Conservation (phyloP, 2,329 filamentous ascomycete species). For the Talaromyces albobiverticillius region DNA sequence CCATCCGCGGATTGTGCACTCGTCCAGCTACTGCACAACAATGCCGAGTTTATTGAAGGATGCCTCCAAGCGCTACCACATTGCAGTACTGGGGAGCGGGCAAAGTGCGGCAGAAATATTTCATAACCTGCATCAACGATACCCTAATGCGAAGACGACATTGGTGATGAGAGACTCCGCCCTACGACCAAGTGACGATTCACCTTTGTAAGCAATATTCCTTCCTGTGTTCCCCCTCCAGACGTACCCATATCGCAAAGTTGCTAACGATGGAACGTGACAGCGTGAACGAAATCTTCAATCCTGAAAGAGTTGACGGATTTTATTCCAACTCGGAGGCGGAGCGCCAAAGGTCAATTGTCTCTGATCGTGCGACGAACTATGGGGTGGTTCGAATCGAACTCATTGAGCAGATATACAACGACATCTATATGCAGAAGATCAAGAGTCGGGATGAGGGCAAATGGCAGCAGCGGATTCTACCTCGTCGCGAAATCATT, state of each 20-base stretch:
- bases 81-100: constrained; percentile 83
- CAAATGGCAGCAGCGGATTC: constrained; percentile 78
- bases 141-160: constrained; percentile 74
- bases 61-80: constrained; percentile 54
- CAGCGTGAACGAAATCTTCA: constrained; percentile 94
- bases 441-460: constrained; percentile 66
- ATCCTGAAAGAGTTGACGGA: constrained; percentile 76
- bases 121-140: constrained; percentile 77
- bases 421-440: constrained; percentile 81
- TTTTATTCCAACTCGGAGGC: constrained; percentile 67
- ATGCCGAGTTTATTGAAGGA: constrained; percentile 39
- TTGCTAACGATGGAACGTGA: constrained; percentile 7
- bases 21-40: constrained; percentile 70
- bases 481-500: constrained; percentile 65
- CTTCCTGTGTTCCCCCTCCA: neutral
- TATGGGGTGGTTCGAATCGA: constrained; percentile 92
- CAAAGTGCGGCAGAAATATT: constrained; percentile 96
- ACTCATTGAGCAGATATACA: constrained; percentile 84
- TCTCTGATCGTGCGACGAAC: constrained; percentile 79
- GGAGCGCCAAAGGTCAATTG: constrained; percentile 60
- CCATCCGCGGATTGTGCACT: constrained; percentile 75
- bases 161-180: constrained; percentile 81
- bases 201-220: constrained; percentile 70
- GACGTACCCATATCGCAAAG: neutral
- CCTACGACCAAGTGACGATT: constrained; percentile 88